These are phyloP conservation scores for Candida berthetii DNA, from an alignment of 805 yeast genomes.

Conservation along the genomic window DNA sequence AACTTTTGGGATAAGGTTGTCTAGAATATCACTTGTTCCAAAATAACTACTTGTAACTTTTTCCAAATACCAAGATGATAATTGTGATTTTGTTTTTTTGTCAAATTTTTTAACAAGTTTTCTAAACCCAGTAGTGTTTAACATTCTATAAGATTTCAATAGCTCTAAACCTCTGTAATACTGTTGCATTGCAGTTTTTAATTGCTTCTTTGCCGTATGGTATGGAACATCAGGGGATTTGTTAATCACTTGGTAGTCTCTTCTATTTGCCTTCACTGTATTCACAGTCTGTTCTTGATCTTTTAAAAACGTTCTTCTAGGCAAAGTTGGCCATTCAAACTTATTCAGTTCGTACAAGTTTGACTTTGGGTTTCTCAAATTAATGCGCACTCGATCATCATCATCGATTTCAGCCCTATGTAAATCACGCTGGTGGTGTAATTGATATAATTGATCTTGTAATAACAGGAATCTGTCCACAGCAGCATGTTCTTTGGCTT, in stretches of 20 bases:
- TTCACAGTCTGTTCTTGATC: slow-evolving; percentile 14
- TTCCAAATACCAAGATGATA: slow-evolving; percentile 45
- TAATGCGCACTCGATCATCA: background rate
- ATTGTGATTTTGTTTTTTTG: slow-evolving; percentile 48
- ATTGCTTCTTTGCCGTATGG: slow-evolving; percentile 56
- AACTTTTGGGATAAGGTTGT: slow-evolving; percentile 50
- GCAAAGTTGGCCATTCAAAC: slow-evolving; percentile 36
- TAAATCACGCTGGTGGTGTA: slow-evolving; percentile 43
- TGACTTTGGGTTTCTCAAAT: background rate
- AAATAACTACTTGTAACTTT: slow-evolving; percentile 52
- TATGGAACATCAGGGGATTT: slow-evolving; percentile 44
- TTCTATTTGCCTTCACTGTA: slow-evolving; percentile 22
- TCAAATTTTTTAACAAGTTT: slow-evolving; percentile 90
- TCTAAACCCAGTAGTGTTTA: slow-evolving; percentile 84
- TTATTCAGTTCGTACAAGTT: slow-evolving; percentile 20
- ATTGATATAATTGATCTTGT: slow-evolving; percentile 62
- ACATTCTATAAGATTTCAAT: slow-evolving; percentile 59
- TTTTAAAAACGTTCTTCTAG: slow-evolving; percentile 21
- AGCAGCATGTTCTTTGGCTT: slow-evolving; percentile 52
- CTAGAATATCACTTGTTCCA: slow-evolving; percentile 57
- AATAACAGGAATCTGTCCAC: slow-evolving; percentile 52
- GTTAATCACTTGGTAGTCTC: slow-evolving; percentile 40
- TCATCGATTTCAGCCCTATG: slow-evolving; percentile 10
- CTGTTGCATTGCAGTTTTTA: slow-evolving; percentile 64
- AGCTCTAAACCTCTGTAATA: slow-evolving; percentile 69